These are phyloP conservation scores for Globisporangium echinulatum DNA, from an alignment of 352 stramenopile genomes.

Conservation along the genomic window DNA sequence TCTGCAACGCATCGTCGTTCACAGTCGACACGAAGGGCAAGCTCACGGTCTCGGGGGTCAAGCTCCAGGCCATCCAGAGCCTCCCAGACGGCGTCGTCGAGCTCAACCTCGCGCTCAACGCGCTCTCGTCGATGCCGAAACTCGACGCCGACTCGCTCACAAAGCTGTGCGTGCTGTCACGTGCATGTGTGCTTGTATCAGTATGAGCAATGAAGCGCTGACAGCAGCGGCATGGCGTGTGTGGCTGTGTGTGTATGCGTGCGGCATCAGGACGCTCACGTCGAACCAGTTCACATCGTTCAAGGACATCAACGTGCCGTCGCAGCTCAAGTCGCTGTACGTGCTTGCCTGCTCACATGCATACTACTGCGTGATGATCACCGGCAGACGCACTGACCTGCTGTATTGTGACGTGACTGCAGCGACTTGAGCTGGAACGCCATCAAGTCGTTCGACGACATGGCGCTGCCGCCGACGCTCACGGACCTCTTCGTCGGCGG, in stretches of 20 bases:
- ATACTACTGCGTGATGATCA: too few species aligned
- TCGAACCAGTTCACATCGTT: slow-evolving; percentile 43
- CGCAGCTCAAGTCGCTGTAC: slow-evolving; percentile 34
- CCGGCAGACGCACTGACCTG: not conserved
- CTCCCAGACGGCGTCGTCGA: slow-evolving; percentile 30
- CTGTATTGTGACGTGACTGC: not conserved
- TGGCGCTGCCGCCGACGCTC: slow-evolving; percentile 41
- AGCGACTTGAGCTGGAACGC: slow-evolving; percentile 64
- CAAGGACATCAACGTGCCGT: slow-evolving; percentile 30
- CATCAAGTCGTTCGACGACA: slow-evolving; percentile 50
- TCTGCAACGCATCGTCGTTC: slow-evolving; percentile 27
- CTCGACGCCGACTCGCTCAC: slow-evolving; percentile 24
- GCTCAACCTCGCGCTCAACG: slow-evolving; percentile 53
- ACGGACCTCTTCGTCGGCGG: slow-evolving; percentile 55
- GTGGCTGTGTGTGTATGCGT: not conserved
- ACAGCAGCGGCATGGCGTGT: not conserved
- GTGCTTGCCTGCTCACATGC: not conserved
- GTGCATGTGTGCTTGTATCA: not conserved
- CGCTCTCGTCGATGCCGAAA: slow-evolving; percentile 28
- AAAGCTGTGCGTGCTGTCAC: slow-evolving; percentile 27
- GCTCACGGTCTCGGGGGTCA: slow-evolving; percentile 29
- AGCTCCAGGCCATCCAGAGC: slow-evolving; percentile 46
- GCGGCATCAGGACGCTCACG: slow-evolving; percentile 32
- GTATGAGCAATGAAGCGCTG: not conserved
- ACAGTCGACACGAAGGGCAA: slow-evolving; percentile 24